Evolutionary conservation across 148 eudicot genomes (phyloP).

Genomic region (Oxyria digyna): DNA sequence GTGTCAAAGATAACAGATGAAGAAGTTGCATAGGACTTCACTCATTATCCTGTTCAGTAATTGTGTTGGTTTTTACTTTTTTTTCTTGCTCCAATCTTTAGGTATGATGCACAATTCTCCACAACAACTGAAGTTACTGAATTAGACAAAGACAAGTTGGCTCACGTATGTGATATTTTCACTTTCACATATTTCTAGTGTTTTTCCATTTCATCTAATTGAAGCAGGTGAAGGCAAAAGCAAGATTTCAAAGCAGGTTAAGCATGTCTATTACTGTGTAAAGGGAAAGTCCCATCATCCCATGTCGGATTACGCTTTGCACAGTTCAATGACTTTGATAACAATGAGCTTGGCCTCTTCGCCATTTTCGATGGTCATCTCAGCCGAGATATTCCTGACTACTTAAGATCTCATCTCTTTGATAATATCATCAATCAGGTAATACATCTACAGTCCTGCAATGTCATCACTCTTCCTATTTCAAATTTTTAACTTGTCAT

Average conservation of each 20-base stretch:
- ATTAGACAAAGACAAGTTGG: too few relatives aligned
- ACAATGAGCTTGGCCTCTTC: slow-evolving; percentile 67
- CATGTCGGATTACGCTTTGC: slow-evolving; percentile 91
- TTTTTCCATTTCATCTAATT: slow-evolving; percentile 20
- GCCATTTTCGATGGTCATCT: slow-evolving; percentile 96
- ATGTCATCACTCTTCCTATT: too few relatives aligned
- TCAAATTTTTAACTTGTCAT: too few relatives aligned
- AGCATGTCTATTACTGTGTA: slow-evolving; percentile 66
- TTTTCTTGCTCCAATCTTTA: too few relatives aligned
- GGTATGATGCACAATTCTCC: too few relatives aligned
- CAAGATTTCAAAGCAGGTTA: slow-evolving; percentile 44
- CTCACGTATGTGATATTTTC: too few relatives aligned
- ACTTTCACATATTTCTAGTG: too few relatives aligned
- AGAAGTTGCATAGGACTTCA: slow-evolving; percentile 68
- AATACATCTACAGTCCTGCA: slow-evolving; percentile 8
- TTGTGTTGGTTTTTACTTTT: too few relatives aligned
- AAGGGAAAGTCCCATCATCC: slow-evolving; percentile 70
- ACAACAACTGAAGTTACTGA: too few relatives aligned
- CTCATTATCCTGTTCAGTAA: too few relatives aligned
- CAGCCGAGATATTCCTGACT: slow-evolving; percentile 67
- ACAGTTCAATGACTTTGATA: slow-evolving; percentile 56
- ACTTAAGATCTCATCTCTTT: slow-evolving; percentile 57
- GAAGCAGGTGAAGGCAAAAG: slow-evolving; percentile 83
- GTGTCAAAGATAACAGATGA: slow-evolving; percentile 80
- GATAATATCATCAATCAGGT: slow-evolving; percentile 69